Evolutionary conservation across 305 asterid genomes (phyloP).

Genomic region (Rubia balearica): DNA sequence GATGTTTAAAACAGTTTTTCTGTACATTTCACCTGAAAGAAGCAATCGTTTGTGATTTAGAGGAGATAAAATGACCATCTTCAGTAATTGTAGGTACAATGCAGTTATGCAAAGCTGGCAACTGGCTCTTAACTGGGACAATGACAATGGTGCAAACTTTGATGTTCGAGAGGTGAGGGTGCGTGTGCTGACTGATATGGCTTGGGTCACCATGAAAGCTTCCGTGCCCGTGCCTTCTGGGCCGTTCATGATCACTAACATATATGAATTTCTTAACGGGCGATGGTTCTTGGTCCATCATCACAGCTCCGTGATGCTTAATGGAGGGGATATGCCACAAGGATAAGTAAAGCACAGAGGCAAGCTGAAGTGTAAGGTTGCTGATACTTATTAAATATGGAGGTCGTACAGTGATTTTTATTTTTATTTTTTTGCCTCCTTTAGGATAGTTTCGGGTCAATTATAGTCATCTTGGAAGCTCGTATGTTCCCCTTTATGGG

Average conservation of each 20-base stretch:
- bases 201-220: conserved; percentile 98
- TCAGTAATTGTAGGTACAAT: conserved; percentile 41
- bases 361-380: conserved; percentile 12
- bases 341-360: conserved; percentile 22
- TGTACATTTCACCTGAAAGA: neutral
- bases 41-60: neutral
- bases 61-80: conserved; percentile 12
- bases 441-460: conserved; percentile 12
- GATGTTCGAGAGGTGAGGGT: conserved; percentile 70
- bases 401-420: conserved; percentile 14
- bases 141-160: conserved; percentile 58
- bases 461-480: neutral
- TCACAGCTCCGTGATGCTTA: conserved; percentile 59
- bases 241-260: conserved; percentile 56
- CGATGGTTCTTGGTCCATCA: conserved; percentile 98
- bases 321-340: conserved; percentile 51
- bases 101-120: conserved; percentile 96
- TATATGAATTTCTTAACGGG: conserved; percentile 69
- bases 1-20: neutral
- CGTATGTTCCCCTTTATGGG: conserved; percentile 5
- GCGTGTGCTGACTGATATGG: conserved; percentile 64
- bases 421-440: neutral
- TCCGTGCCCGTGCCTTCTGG: conserved; percentile 45
- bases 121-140: conserved; percentile 74
- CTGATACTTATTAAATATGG: conserved; percentile 9